Percentiles rank a stretch among this genome's conserved stretches.
phyloP scores from a whole-genome alignment of 208 protist genomes.

The Leishmania braziliensis region DNA sequence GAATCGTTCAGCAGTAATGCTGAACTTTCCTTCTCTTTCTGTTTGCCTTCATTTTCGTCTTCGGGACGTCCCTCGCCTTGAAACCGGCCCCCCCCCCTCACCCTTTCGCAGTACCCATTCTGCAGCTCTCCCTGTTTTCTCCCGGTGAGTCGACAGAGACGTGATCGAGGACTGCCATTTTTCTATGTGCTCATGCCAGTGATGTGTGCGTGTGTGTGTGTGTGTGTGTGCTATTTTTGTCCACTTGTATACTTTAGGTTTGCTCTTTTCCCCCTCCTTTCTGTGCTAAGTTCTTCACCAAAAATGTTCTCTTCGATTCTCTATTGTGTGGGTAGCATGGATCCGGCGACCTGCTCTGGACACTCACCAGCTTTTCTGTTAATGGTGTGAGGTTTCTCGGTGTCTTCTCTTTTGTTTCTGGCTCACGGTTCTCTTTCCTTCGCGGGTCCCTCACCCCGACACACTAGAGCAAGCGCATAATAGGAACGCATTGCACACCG shows the following conservation, averaged over 20 bases:
- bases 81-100: not conserved
- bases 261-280: not conserved
- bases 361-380: not conserved
- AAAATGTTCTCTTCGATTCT: not conserved
- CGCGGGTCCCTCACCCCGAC: not conserved
- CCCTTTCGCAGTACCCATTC: not conserved
- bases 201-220: no score
- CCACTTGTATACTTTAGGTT: not conserved
- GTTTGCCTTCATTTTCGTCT: not conserved
- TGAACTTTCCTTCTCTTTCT: not conserved
- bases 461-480: not conserved
- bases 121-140: not conserved
- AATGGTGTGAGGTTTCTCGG: not conserved
- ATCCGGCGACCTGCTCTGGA: not conserved
- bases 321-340: not conserved
- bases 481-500: no score
- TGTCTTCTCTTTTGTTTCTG: not conserved
- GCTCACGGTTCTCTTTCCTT: not conserved
- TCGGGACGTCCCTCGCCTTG: not conserved
- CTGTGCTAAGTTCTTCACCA: not conserved
- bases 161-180: not conserved
- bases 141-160: not conserved
- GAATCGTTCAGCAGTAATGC: not conserved
- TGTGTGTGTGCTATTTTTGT: not conserved
- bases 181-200: not conserved